Percentiles rank a stretch among this genome's conserved stretches.
Evolutionary conservation across 768 basidiomycete genomes (phyloP).

Genomic region (Phaffia australis): DNA sequence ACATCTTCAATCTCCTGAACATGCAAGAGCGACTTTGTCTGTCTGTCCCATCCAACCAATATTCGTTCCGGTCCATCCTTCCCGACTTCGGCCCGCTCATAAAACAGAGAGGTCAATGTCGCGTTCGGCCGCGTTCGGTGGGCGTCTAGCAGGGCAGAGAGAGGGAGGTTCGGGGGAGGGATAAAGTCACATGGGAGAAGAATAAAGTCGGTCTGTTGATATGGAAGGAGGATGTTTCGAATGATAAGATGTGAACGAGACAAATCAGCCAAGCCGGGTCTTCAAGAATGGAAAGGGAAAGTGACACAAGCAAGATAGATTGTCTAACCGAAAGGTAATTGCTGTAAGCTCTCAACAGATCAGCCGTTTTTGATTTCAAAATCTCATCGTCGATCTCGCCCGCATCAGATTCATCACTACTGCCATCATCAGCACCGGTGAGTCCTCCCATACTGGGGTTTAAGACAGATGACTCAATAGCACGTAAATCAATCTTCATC

Average conservation of each 20-base stretch:
- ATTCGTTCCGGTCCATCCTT: slow-evolving; percentile 35
- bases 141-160: slow-evolving; percentile 62
- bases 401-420: neutral
- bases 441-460: neutral
- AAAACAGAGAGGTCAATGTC: slow-evolving; percentile 36
- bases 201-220: slow-evolving; percentile 58
- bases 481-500: slow-evolving; percentile 21
- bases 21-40: slow-evolving; percentile 50
- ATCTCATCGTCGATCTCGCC: slow-evolving; percentile 8
- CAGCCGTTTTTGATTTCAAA: slow-evolving; percentile 21
- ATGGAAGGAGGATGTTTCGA: neutral
- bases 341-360: slow-evolving; percentile 15
- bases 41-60: slow-evolving; percentile 34
- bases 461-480: slow-evolving; percentile 5
- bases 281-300: neutral
- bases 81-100: slow-evolving; percentile 36
- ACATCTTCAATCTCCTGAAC: slow-evolving; percentile 62
- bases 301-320: too few species aligned
- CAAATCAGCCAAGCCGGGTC: neutral
- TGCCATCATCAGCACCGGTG: neutral
- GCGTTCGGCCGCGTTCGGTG: slow-evolving; percentile 49
- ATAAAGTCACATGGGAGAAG: slow-evolving; percentile 85
- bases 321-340: slow-evolving; percentile 12
- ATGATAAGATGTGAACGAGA: neutral
- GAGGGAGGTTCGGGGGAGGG: slow-evolving; percentile 59